A percentile compares a stretch with the other conserved stretches of the same genome.
Evolutionary conservation across 2,329 filamentous ascomycete species (phyloP).

Genomic region (Penicillium digitatum): DNA sequence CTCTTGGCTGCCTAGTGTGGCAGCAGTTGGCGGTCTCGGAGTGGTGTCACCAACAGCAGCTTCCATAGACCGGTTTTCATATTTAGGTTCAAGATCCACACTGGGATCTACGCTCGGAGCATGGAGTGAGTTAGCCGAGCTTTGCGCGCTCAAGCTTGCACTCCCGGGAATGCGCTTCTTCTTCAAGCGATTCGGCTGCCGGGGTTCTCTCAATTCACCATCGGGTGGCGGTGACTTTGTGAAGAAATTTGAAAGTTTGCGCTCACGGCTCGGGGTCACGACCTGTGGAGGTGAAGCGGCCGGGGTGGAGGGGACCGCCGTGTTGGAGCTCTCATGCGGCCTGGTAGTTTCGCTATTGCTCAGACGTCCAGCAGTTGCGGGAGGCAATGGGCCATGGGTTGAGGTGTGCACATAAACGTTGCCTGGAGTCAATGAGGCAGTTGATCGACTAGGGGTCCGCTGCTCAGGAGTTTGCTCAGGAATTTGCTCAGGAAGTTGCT

Average conservation of each 20-base stretch:
- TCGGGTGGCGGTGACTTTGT: constrained; percentile 61
- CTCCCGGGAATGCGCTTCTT: constrained; percentile 79
- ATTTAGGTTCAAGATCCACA: constrained; percentile 25
- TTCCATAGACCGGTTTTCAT: constrained; percentile 21
- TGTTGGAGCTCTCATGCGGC: constrained; percentile 45
- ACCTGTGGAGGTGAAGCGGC: constrained; percentile 39
- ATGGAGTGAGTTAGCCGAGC: constrained; percentile 74
- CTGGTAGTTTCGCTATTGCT: constrained; percentile 14
- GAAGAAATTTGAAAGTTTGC: constrained; percentile 66
- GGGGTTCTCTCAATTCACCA: constrained; percentile 56
- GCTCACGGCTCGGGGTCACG: constrained; percentile 60
- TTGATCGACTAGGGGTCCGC: constrained; percentile 6
- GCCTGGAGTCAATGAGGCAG: constrained; percentile 18
- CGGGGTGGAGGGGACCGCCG: constrained; percentile 41
- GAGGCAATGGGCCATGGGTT: constrained; percentile 32
- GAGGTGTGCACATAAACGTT: constrained; percentile 30
- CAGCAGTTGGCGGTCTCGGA: constrained; percentile 32
- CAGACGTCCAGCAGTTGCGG: constrained; percentile 17
- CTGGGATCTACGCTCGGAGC: constrained; percentile 44
- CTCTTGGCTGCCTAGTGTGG: constrained; percentile 29
- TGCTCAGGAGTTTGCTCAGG: not conserved
- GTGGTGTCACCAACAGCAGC: constrained; percentile 30
- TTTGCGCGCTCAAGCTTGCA: constrained; percentile 81
- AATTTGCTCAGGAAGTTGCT: constrained; percentile 1
- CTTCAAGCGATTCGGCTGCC: constrained; percentile 82